phyloP scores from a whole-genome alignment of 2,329 filamentous ascomycete species.

The Diaporthe nobilis region DNA sequence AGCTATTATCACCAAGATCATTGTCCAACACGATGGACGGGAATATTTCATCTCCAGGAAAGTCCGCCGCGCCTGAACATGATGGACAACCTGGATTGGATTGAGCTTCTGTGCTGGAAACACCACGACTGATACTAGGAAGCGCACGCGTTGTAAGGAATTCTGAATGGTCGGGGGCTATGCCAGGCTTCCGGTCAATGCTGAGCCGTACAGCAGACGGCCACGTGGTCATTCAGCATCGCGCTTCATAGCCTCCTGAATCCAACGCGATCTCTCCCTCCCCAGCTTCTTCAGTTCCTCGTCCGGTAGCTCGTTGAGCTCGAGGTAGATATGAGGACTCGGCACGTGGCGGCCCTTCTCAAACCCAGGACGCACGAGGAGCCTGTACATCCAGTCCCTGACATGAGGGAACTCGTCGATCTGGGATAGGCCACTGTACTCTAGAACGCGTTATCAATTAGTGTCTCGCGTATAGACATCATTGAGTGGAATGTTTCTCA shows the following conservation, averaged over 20 bases:
- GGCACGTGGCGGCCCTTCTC: conserved; percentile 22
- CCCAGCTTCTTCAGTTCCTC: conserved; percentile 1
- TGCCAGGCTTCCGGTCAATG: background rate
- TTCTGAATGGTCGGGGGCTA: background rate
- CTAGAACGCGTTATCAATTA: background rate
- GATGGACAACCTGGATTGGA: background rate
- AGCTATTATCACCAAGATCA: too few species aligned
- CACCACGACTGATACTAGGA: background rate
- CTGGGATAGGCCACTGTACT: conserved; percentile 19
- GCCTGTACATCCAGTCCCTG: conserved; percentile 24
- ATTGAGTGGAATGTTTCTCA: background rate
- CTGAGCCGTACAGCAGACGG: background rate
- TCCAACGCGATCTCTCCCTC: conserved; percentile 8
- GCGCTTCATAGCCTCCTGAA: conserved; percentile 22
- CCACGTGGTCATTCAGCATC: conserved; percentile 6
- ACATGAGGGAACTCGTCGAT: conserved; percentile 27
- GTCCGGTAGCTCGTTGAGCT: conserved; percentile 11
- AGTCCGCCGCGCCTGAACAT: background rate
- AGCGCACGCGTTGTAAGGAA: background rate
- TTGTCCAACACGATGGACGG: too few species aligned
- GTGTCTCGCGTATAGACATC: background rate
- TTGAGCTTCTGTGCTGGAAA: background rate
- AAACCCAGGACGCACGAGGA: conserved; percentile 9
- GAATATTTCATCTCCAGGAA: too few species aligned
- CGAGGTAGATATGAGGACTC: conserved; percentile 12